phyloP scores from a whole-genome alignment of 192 early-diverging fungal genomes.

The Phycomyces blakesleeanus region DNA sequence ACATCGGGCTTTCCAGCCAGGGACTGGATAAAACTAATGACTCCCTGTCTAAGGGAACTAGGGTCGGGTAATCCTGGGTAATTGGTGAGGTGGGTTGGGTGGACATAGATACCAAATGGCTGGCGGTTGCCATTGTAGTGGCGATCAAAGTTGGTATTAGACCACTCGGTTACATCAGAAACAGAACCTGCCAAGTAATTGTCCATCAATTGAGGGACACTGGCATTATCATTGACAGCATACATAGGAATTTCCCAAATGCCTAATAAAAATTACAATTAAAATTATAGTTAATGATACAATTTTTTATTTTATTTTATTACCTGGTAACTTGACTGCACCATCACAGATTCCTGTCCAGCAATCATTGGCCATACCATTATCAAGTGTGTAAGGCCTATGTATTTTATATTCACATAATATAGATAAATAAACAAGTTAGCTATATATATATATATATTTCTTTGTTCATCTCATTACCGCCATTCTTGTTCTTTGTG shows the following conservation, averaged over 20 bases:
- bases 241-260: slow-evolving; percentile 70
- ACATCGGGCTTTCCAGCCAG: slow-evolving; percentile 53
- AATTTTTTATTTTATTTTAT: background rate
- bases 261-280: slow-evolving; percentile 14
- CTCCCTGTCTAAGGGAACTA: slow-evolving; percentile 14
- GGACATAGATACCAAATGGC: slow-evolving; percentile 51
- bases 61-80: slow-evolving; percentile 30
- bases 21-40: slow-evolving; percentile 52
- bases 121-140: slow-evolving; percentile 49
- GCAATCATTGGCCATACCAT: slow-evolving; percentile 59
- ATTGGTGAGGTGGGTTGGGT: slow-evolving; percentile 43
- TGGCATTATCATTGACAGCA: slow-evolving; percentile 42
- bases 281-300: background rate
- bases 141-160: slow-evolving; percentile 52
- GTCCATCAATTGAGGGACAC: slow-evolving; percentile 42
- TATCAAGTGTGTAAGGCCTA: slow-evolving; percentile 64
- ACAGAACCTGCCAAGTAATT: slow-evolving; percentile 45
- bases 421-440: no score
- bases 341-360: slow-evolving; percentile 48
- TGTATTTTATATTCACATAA: no score
- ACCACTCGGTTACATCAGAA: slow-evolving; percentile 39
- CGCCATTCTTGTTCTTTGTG: no score
- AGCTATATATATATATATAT: no score
- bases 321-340: slow-evolving; percentile 37
- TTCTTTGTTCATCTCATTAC: no score